Evolutionary conservation across 1,284 basidiomycete genomes (phyloP).

Genomic region (Ceratorhiza oryzae-sativae): DNA sequence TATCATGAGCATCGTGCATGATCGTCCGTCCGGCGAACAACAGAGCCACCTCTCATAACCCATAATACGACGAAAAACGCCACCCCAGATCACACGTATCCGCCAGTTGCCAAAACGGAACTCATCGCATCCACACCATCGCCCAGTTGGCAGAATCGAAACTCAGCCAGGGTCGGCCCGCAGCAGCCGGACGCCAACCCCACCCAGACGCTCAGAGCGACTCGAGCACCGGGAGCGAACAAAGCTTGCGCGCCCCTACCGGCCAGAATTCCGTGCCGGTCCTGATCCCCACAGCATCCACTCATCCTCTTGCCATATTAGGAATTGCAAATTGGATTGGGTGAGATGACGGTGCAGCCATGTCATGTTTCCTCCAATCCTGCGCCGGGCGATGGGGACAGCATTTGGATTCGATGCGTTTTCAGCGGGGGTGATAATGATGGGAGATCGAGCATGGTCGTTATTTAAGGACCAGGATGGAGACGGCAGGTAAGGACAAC

Average conservation of each 20-base stretch:
- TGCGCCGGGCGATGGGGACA: conserved; percentile 9
- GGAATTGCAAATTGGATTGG: conserved; percentile 27
- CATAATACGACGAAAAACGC: not conserved
- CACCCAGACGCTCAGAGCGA: not conserved
- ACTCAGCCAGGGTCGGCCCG: not conserved
- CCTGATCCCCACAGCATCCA: conserved; percentile 15
- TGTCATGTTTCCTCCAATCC: not conserved
- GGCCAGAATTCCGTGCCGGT: conserved; percentile 17
- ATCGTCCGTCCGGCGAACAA: not conserved
- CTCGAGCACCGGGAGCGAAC: conserved; percentile 35
- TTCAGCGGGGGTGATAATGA: not conserved
- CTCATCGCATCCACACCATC: too few species aligned
- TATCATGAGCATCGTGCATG: too few species aligned
- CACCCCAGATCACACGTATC: not conserved
- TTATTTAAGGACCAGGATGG: conserved; percentile 15
- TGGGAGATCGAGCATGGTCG: not conserved
- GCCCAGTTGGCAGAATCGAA: not conserved
- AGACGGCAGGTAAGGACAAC: not conserved
- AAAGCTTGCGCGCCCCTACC: conserved; percentile 18
- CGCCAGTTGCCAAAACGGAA: too few species aligned
- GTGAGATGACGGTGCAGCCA: conserved; percentile 14
- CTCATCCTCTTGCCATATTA: conserved; percentile 15
- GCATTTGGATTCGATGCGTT: not conserved
- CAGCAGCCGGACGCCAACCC: conserved; percentile 4
- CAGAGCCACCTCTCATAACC: not conserved